phyloP scores from a whole-genome alignment of 768 basidiomycete species.

The Fibroporia radiculosa region DNA sequence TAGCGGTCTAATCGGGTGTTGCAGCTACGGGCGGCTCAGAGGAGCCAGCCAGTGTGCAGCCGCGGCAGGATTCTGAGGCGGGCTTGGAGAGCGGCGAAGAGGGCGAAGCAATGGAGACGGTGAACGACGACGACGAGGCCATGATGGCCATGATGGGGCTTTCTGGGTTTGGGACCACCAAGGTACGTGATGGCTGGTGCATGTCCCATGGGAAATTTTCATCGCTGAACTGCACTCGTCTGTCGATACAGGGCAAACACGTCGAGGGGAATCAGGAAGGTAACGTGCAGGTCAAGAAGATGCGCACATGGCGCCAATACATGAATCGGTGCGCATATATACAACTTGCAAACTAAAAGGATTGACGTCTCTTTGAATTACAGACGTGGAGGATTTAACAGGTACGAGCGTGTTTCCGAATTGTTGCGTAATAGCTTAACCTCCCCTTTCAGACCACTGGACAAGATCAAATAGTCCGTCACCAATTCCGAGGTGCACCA shows the following conservation, averaged over 20 bases:
- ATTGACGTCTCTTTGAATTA: conserved; percentile 3
- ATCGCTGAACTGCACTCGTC: not conserved
- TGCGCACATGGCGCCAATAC: conserved; percentile 92
- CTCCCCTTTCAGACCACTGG: conserved; percentile 58
- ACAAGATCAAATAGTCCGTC: conserved; percentile 80
- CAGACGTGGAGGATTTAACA: conserved; percentile 83
- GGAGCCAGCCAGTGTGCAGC: conserved; percentile 20
- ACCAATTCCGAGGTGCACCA: too few species aligned
- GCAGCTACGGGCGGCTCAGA: conserved; percentile 15
- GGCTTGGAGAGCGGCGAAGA: conserved; percentile 44
- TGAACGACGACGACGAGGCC: conserved; percentile 63
- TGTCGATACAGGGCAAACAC: conserved; percentile 52
- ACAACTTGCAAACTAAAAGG: conserved; percentile 9
- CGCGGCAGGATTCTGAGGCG: conserved; percentile 36
- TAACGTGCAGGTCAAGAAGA: conserved; percentile 60
- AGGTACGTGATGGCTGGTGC: conserved; percentile 39
- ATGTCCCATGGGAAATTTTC: not conserved
- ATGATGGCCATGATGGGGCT: conserved; percentile 93
- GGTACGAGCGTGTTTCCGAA: conserved; percentile 31
- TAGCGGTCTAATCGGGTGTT: not conserved
- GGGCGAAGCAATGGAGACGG: conserved; percentile 41
- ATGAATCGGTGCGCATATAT: conserved; percentile 74
- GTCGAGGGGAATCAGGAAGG: conserved; percentile 83
- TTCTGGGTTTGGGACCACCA: conserved; percentile 80
- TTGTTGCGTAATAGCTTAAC: conserved; percentile 8